phyloP scores from a whole-genome alignment of 148 eudicot genomes.

The Tetragonia tetragonoides region DNA sequence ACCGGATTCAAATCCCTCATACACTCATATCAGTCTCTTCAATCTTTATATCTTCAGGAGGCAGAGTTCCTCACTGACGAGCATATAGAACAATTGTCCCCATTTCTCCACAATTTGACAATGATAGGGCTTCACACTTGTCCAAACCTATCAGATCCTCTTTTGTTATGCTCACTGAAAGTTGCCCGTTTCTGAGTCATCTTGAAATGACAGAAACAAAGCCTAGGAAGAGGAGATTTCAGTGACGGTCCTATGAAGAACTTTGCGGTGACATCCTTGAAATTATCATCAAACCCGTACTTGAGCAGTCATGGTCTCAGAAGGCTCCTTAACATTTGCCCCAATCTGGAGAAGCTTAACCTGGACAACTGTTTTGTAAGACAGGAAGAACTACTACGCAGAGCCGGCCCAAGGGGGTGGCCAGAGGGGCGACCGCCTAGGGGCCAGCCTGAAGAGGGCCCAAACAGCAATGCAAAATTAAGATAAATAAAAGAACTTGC shows the following conservation, averaged over 20 bases:
- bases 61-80: background rate
- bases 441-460: too few relatives aligned
- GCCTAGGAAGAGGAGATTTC: constrained; percentile 19
- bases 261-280: constrained; percentile 5
- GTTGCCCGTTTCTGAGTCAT: constrained; percentile 11
- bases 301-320: constrained; percentile 9
- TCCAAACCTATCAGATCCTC: background rate
- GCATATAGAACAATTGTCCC: background rate
- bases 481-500: too few relatives aligned
- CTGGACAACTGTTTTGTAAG: constrained; percentile 14
- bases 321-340: constrained; percentile 17
- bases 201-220: constrained; percentile 18
- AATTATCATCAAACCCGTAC: background rate
- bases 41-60: constrained; percentile 12
- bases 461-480: too few relatives aligned
- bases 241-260: constrained; percentile 2
- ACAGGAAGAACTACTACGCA: too few relatives aligned
- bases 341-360: constrained; percentile 17
- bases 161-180: constrained; percentile 17
- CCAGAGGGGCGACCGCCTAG: too few relatives aligned
- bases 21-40: constrained; percentile 1
- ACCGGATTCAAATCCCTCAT: constrained; percentile 19
- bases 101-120: background rate
- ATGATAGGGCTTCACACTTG: background rate
- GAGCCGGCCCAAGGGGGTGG: too few relatives aligned